Base-by-base conservation (phyloP, 805 yeast genomes). In the Blastobotrys americana region DNA sequence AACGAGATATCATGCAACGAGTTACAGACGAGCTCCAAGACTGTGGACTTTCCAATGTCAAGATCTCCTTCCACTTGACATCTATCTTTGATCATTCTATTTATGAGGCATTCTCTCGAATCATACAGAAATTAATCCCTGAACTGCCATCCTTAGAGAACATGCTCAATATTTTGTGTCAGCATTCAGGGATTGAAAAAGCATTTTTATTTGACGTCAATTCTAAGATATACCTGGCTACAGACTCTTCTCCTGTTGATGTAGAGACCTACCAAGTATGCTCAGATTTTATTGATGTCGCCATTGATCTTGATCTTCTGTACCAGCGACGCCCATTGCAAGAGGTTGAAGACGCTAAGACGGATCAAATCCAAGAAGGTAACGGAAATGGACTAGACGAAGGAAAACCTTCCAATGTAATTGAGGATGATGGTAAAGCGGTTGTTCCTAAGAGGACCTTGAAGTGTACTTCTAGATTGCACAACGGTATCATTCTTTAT, bases 41-140 rank as follows among this genome's bases (percentile, higher is more conserved):
- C 58, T 74, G 84, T 52, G 97, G 96, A 0, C 69, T 89, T 27
- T 95, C 88, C 57, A 94, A 93, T 18, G 95, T 88, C 15, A 93
- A 87, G 58, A 84, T 90, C 2, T 80, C 90, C 3, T 93, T 87
- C 63, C 93, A 93, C 63, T 70, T 87, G 55, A 93, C 98, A 1
- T 84, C 95, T 1, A 90, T 93, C 37, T 90, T 89, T 63, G 97
- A 93, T 63, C 96, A 89, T 63, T 84, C 96, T 16, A 87, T 93
- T 38, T 88, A 89, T 60, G 98, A 90, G 63, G 97, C 97, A 1
- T 86, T 93, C 56, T 84, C 95, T 13, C 74, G 96, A 56, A 88
- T 93, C 42, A 88, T 90, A 4, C 97, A 93, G 57, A 88, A 89
- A 54, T 71, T 90, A 48, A 84, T 93, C 25, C 84, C 88, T 15